These are phyloP conservation scores for Chrysoporthe puriensis DNA, from an alignment of 2,329 filamentous ascomycete genomes.

Conservation along the genomic window DNA sequence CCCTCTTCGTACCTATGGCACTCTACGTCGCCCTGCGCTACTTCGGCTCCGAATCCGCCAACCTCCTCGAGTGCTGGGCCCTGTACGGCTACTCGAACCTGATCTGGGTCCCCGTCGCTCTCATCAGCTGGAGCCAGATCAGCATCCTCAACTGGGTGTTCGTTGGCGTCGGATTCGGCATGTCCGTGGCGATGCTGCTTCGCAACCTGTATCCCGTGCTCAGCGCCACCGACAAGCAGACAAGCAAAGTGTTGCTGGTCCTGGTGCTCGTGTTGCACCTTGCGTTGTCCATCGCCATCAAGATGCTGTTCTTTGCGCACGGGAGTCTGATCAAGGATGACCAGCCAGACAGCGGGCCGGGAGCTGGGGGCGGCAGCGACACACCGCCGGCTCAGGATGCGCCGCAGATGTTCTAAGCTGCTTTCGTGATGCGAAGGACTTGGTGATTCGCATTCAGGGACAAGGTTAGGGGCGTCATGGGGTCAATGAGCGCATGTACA, in stretches of 20 bases:
- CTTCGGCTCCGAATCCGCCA: conserved; percentile 92
- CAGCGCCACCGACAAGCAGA: conserved; percentile 89
- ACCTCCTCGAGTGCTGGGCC: conserved; percentile 92
- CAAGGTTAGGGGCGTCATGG: conserved; percentile 16
- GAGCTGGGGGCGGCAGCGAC: conserved; percentile 22
- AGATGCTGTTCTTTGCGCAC: conserved; percentile 93
- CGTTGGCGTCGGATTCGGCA: conserved; percentile 80
- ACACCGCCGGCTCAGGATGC: conserved; percentile 14
- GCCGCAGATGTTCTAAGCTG: conserved; percentile 18
- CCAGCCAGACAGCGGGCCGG: conserved; percentile 31
- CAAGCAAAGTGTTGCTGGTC: conserved; percentile 83
- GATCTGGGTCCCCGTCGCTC: conserved; percentile 93
- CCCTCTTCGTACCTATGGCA: conserved; percentile 78
- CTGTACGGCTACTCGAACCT: conserved; percentile 96
- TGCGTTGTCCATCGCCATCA: conserved; percentile 90
- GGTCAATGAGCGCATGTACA: conserved; percentile 23
- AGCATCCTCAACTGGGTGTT: conserved; percentile 91
- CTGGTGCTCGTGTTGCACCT: conserved; percentile 85
- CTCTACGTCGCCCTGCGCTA: conserved; percentile 90
- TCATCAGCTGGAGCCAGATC: conserved; percentile 88
- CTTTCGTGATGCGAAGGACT: background rate
- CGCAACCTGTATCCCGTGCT: conserved; percentile 90
- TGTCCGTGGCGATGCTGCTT: conserved; percentile 82
- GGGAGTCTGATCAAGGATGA: conserved; percentile 58
- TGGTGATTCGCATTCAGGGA: background rate